A percentile compares a stretch with the other conserved stretches of the same genome.
These are phyloP conservation scores for Podospora didyma DNA, from an alignment of 495 filamentous ascomycete genomes.

Conservation along the genomic window DNA sequence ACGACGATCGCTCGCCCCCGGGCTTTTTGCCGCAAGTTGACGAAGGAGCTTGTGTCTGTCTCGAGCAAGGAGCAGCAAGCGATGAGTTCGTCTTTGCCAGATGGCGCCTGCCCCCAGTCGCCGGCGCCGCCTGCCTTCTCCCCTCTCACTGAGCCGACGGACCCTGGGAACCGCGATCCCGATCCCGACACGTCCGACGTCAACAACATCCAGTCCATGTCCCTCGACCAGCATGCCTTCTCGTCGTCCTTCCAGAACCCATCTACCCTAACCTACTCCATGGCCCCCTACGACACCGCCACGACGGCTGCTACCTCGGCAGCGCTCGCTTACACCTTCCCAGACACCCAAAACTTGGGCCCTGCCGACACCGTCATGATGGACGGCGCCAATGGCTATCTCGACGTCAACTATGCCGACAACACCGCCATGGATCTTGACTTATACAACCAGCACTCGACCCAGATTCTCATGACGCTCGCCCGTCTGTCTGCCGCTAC, in stretches of 20 bases:
- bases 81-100: constrained; percentile 33
- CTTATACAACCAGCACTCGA: constrained; percentile 12
- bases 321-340: too few species aligned
- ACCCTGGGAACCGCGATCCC: constrained; percentile 25
- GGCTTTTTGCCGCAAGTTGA: constrained; percentile 16
- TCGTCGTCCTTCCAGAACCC: background rate
- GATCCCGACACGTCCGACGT: background rate
- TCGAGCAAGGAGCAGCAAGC: constrained; percentile 19
- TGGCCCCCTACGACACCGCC: too few species aligned
- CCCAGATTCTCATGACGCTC: constrained; percentile 23
- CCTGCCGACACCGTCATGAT: background rate
- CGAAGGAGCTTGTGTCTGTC: constrained; percentile 35
- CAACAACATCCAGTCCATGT: background rate
- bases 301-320: too few species aligned
- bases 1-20: background rate
- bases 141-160: constrained; percentile 28
- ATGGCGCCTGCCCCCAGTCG: constrained; percentile 22
- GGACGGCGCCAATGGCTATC: constrained; percentile 4
- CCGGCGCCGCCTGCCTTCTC: constrained; percentile 33
- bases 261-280: background rate
- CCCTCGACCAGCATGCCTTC: background rate
- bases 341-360: too few species aligned
- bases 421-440: constrained; percentile 6
- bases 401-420: background rate
- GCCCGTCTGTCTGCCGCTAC: constrained; percentile 16